phyloP scores from a whole-genome alignment of 2,329 filamentous ascomycete species.

The Myotisia sp. region DNA sequence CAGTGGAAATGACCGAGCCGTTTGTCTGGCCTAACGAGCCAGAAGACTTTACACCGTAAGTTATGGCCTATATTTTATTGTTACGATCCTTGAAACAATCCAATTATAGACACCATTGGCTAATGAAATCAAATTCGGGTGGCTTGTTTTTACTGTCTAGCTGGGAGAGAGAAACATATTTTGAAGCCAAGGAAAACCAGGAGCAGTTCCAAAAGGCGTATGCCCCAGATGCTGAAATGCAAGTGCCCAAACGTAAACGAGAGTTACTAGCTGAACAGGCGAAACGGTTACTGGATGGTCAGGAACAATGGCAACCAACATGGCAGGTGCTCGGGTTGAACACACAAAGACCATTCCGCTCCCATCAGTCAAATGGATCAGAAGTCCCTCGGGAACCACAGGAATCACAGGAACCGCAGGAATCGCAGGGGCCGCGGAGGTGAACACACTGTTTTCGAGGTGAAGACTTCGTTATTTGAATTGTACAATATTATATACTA shows the following conservation, averaged over 20 bases:
- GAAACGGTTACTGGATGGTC: conserved; percentile 45
- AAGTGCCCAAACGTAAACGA: conserved; percentile 30
- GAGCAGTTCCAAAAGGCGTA: conserved; percentile 27
- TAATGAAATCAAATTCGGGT: neutral
- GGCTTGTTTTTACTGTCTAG: conserved; percentile 21
- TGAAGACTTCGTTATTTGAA: too few relatives aligned
- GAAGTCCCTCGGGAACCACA: neutral
- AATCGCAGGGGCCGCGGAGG: neutral
- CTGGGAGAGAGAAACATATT: conserved; percentile 50
- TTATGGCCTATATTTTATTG: conserved; percentile 13
- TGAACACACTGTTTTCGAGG: too few relatives aligned
- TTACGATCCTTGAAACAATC: neutral
- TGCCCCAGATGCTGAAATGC: conserved; percentile 24
- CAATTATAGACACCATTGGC: neutral
- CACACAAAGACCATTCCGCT: conserved; percentile 21
- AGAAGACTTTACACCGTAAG: conserved; percentile 44
- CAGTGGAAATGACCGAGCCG: conserved; percentile 69
- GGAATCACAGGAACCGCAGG: neutral
- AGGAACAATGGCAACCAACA: conserved; percentile 46
- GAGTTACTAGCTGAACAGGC: conserved; percentile 45
- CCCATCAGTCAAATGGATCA: too few relatives aligned
- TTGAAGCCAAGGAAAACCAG: conserved; percentile 38
- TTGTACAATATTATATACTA: too few relatives aligned
- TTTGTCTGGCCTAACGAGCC: conserved; percentile 76
- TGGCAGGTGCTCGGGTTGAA: conserved; percentile 32